Percentiles rank a stretch among this genome's conserved stretches.
Evolutionary conservation across 2,329 filamentous ascomycete genomes (phyloP).

Genomic region (Pyrenochaeta sp.): DNA sequence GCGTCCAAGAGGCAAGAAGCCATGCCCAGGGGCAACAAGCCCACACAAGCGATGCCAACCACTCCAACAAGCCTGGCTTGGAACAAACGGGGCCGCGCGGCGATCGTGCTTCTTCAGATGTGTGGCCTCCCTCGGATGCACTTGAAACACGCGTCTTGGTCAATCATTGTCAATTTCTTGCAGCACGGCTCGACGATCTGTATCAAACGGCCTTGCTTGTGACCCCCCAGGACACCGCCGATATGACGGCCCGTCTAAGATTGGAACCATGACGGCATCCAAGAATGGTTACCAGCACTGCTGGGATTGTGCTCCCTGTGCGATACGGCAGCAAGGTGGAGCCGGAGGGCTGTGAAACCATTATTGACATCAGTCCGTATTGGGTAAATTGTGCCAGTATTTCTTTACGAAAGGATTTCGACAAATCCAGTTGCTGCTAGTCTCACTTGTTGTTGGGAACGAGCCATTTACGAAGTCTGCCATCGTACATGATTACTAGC

Average conservation of each 20-base stretch:
- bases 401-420: background rate
- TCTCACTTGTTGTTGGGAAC: background rate
- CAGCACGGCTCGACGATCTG: constrained; percentile 6
- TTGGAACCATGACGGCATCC: constrained; percentile 1
- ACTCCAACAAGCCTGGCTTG: constrained; percentile 15
- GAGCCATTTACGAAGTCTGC: background rate
- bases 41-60: constrained; percentile 1
- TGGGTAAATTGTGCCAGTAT: background rate
- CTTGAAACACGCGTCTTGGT: constrained; percentile 20
- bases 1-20: background rate
- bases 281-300: background rate
- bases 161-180: constrained; percentile 3
- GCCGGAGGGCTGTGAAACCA: background rate
- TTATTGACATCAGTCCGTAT: background rate
- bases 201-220: constrained; percentile 5
- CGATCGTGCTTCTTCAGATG: constrained; percentile 16
- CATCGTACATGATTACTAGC: background rate
- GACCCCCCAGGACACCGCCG: background rate
- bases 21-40: background rate
- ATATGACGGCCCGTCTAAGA: background rate
- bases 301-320: background rate
- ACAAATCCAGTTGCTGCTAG: background rate
- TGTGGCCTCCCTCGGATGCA: background rate
- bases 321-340: background rate
- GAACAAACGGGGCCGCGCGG: constrained; percentile 10